Conservation (phyloP, 2,329 filamentous ascomycete genomes). For the Penicillium sp. region DNA sequence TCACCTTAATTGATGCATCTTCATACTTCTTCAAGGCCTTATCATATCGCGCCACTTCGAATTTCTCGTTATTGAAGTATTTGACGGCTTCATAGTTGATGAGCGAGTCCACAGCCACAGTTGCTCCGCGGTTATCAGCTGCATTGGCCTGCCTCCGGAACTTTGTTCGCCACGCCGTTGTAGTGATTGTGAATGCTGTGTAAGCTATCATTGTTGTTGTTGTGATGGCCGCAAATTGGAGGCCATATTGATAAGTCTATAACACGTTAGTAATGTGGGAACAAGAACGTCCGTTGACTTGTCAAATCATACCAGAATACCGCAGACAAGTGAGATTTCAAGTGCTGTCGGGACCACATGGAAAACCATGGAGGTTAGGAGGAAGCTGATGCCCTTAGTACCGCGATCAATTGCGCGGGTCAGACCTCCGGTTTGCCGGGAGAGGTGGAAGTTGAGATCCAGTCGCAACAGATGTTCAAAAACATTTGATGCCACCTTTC, state of each 20-base stretch:
- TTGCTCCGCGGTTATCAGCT: conserved; percentile 92
- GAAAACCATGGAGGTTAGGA: conserved; percentile 97
- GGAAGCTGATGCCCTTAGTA: conserved; percentile 96
- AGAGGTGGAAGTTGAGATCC: conserved; percentile 90
- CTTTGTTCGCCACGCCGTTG: conserved; percentile 94
- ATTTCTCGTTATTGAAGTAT: conserved; percentile 98
- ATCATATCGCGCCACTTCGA: conserved; percentile 88
- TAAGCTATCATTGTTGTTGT: conserved; percentile 88
- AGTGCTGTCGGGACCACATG: conserved; percentile 91
- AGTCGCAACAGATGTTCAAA: conserved; percentile 86
- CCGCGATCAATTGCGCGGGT: conserved; percentile 93
- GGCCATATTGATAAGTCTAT: conserved; percentile 87
- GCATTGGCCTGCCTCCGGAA: conserved; percentile 94
- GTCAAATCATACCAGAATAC: conserved; percentile 65
- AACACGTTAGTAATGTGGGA: conserved; percentile 12
- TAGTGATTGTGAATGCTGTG: conserved; percentile 93
- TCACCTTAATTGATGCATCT: conserved; percentile 92
- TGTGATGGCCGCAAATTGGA: conserved; percentile 88
- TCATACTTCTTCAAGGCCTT: conserved; percentile 82
- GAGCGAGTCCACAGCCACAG: conserved; percentile 90
- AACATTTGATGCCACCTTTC: conserved; percentile 84
- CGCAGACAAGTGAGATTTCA: conserved; percentile 93
- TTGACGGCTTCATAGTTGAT: conserved; percentile 99
- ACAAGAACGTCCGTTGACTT: neutral
- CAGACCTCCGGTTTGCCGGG: conserved; percentile 89